Base-by-base conservation (phyloP, 1,139 yeast genomes). In the Yamadazyma dushanensis region DNA sequence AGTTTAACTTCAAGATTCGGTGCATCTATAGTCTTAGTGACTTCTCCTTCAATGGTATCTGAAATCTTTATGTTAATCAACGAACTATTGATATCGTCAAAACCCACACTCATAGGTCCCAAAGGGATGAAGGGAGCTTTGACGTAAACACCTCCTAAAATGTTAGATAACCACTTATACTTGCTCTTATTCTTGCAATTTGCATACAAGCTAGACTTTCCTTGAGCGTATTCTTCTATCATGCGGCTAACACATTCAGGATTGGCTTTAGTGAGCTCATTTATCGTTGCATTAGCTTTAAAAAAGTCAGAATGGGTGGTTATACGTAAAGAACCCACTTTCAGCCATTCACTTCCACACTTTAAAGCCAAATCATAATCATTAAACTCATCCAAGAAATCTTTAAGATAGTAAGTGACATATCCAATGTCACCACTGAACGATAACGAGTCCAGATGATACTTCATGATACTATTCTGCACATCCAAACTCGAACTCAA, bases 111-210 rank as follows among this genome's bases (percentile, higher is more conserved):
- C 10, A 37, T 9, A 5, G 36, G 37, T 8, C 25, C 16, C n/a
- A 24, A 5, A 5, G 39, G 41, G 7, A 36, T 8, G 3, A 15
- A 20, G 3, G 46, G 46, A 2, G 35, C 29, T 15, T 27, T 22
- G 15, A 42, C 26, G 17, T 29, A 26, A n/a, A 42, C 33, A 17
- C 37, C 35, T 16, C 27, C 40, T 9, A 46, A 25, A 6, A 47
- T 37, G 26, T 45, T 38, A 21, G 33, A 31, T 9, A 47, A n/a
- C 51, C 51, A 47, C 21, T 37, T 19, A 15, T 26, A 20, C n/a
- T 18, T 18, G 16, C 30, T 26, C 14, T 9, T 21, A 15, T 13
- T 16, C 16, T 25, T 25, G 14, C 30, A 18, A 8, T 5, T 16
- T 3, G 19, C 17, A 26, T 7, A 32, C n/a, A 32, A 9, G 13